phyloP scores from a whole-genome alignment of 2,329 filamentous ascomycete genomes.

The Apiospora sp. region DNA sequence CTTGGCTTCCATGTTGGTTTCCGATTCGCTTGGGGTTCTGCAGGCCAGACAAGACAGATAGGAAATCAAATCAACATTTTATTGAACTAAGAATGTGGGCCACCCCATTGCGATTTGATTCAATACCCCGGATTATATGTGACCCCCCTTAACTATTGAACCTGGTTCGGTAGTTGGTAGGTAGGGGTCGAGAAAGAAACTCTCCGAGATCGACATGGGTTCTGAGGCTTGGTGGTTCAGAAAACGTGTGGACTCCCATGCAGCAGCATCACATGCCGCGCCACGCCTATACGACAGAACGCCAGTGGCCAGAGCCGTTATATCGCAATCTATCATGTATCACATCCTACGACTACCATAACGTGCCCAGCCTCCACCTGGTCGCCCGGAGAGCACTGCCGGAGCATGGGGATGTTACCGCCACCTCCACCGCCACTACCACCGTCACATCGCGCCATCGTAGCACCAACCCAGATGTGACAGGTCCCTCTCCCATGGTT shows the following conservation, averaged over 20 bases:
- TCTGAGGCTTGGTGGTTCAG: not conserved
- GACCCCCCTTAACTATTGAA: not conserved
- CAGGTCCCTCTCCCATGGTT: not conserved
- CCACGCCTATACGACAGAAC: not conserved
- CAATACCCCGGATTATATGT: not conserved
- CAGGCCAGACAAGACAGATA: not conserved
- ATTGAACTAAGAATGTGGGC: no score
- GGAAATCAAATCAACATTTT: conserved; percentile 4
- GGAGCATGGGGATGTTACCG: not conserved
- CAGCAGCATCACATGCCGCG: not conserved
- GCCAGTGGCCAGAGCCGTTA: not conserved
- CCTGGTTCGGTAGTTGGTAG: no score
- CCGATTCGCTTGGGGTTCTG: not conserved
- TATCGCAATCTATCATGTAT: not conserved
- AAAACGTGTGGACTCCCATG: not conserved
- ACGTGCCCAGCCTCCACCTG: not conserved
- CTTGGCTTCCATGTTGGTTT: not conserved
- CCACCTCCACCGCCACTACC: not conserved
- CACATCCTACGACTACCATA: not conserved
- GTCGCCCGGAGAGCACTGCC: not conserved
- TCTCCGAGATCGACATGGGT: conserved; percentile 8
- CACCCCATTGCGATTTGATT: no score
- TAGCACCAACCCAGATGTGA: not conserved
- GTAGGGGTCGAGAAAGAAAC: not conserved
- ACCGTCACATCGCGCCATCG: not conserved